A percentile compares a stretch with the other conserved stretches of the same genome.
Conservation (phyloP, 2,329 filamentous ascomycete genomes). For the Cladosporium velox region DNA sequence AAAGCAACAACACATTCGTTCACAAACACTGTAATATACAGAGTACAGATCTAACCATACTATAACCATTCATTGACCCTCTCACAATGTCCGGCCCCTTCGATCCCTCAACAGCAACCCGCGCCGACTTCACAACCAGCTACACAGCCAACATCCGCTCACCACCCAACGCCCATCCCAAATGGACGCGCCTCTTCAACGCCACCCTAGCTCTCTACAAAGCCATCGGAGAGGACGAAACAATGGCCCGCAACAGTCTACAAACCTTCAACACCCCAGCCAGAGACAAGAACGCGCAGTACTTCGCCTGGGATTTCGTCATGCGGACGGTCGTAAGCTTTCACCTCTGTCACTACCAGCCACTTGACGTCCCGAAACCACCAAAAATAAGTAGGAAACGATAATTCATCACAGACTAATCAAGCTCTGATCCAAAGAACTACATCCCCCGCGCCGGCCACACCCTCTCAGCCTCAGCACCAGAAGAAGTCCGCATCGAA, state of each 20-base stretch:
- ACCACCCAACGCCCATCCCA: neutral
- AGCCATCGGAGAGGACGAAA: neutral
- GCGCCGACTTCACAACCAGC: neutral
- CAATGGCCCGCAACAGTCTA: slow-evolving; percentile 9
- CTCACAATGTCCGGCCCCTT: neutral
- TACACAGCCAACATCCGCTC: neutral
- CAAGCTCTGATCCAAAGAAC: too few species aligned
- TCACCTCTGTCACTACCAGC: too few species aligned
- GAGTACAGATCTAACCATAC: too few species aligned
- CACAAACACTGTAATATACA: too few species aligned
- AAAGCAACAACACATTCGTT: too few species aligned
- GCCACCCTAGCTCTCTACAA: neutral
- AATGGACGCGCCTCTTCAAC: neutral
- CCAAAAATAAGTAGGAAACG: too few species aligned
- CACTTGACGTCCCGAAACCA: too few species aligned
- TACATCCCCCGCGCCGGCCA: neutral
- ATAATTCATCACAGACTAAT: too few species aligned
- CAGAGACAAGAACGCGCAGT: slow-evolving; percentile 8
- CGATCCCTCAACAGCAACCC: neutral
- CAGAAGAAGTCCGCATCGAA: neutral
- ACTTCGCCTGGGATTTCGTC: slow-evolving; percentile 8
- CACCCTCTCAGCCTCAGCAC: neutral
- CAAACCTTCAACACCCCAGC: slow-evolving; percentile 9
- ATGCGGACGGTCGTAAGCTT: neutral
- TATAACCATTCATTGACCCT: too few species aligned